Base-by-base conservation (phyloP, 345 rosid genomes). In the Heritiera littoralis region DNA sequence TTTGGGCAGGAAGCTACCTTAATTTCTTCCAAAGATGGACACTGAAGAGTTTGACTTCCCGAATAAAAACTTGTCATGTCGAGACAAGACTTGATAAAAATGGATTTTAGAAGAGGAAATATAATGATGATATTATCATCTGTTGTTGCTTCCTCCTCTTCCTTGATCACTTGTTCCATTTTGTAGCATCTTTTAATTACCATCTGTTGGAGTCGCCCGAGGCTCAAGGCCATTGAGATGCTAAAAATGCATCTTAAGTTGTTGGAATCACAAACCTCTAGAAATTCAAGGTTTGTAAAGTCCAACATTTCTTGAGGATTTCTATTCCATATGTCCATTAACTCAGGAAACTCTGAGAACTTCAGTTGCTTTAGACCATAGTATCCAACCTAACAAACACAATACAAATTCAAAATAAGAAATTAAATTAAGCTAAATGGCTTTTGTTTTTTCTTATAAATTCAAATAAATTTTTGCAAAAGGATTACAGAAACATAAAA, bases 371-470 rank as follows among this genome's bases (percentile, higher is more conserved):
- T 23, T 23, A 23, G 28, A 23, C 28, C 28, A 23, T 23, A 23
- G 28, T 23, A 23, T 23, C 28, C 28, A 23, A 23, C 28, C 28
- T 23, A 23, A 23, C 28, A 23, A 23, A 6, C 7, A n/a, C 14
- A 51, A 51, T 48, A 4, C 69, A 80, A 84, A n/a, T 81, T 81
- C 64, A 79, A 4, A 56, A 43, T 84, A 18, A 9, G 86, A 15
- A 84, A 81, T 3, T 8, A 9, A 46, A 8, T 12, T 46, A 8
- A 23, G 28, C 28, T 0, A 23, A 23, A 23, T 23, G 28, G 28
- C 28, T 23, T 23, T 23, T 23, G 28, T 23, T 23, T 23, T 23
- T 23, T 23, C 28, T 23, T 23, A 23, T 23, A 23, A 23, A 23
- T 23, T 23, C 28, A 23, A 23, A 23, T 23, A 23, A 23, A 23